Evolutionary conservation across 208 protist species (phyloP).

Genomic region (Lotmaria passim): DNA sequence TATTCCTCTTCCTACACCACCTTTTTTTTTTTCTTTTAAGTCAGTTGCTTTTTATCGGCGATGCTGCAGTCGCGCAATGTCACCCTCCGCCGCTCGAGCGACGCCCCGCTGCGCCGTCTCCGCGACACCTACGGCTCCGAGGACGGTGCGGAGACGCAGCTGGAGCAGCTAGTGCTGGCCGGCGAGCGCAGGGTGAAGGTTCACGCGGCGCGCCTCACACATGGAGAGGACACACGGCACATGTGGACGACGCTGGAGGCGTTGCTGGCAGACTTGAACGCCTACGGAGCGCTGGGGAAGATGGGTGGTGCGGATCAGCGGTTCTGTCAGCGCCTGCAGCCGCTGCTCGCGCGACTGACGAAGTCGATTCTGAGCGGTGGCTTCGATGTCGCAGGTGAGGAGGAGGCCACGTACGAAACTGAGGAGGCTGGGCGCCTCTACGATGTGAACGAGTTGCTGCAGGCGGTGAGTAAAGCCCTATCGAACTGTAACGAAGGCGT

Average conservation of each 20-base stretch:
- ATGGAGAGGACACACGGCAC: neutral
- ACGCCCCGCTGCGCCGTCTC: constrained; percentile 33
- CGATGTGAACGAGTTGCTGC: constrained; percentile 34
- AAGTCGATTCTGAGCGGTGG: constrained; percentile 32
- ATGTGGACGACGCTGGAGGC: constrained; percentile 18
- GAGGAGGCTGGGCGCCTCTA: neutral
- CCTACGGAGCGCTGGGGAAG: constrained; percentile 41
- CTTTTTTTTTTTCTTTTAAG: too few relatives aligned
- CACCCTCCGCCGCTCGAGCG: constrained; percentile 21
- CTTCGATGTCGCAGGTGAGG: constrained; percentile 5
- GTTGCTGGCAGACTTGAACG: constrained; percentile 32
- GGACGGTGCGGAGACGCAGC: constrained; percentile 19
- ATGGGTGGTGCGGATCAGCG: constrained; percentile 33
- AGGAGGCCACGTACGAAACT: too few relatives aligned
- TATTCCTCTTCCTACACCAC: too few relatives aligned
- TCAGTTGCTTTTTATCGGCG: too few relatives aligned
- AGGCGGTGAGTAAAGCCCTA: constrained; percentile 29
- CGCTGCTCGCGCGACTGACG: constrained; percentile 42
- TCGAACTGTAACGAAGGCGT: constrained; percentile 52
- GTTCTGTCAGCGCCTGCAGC: constrained; percentile 40
- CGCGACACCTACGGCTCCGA: constrained; percentile 28
- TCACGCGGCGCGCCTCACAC: neutral
- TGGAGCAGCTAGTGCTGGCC: constrained; percentile 29
- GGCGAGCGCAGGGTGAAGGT: constrained; percentile 27
- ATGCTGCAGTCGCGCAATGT: constrained; percentile 24